Evolutionary conservation across 768 basidiomycete genomes (phyloP).

Genomic region (Psilocybe subaeruginosa): DNA sequence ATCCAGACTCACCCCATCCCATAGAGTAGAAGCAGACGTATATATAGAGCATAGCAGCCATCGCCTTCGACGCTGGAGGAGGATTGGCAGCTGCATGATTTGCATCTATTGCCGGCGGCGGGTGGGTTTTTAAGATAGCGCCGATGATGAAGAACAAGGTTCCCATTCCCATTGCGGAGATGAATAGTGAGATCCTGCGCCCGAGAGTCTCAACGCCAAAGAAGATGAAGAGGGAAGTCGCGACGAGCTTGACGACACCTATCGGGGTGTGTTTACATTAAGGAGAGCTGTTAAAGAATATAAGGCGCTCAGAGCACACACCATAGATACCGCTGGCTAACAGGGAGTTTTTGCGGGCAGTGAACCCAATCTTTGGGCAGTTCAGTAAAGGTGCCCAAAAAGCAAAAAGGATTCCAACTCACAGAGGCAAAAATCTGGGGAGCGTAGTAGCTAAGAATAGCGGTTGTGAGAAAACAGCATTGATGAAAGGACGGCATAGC

Average conservation of each 20-base stretch:
- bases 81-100: constrained; percentile 35
- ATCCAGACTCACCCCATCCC: constrained; percentile 65
- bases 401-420: constrained; percentile 18
- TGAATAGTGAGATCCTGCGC: constrained; percentile 70
- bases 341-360: constrained; percentile 57
- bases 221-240: constrained; percentile 68
- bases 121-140: constrained; percentile 80
- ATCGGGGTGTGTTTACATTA: not conserved
- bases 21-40: constrained; percentile 89
- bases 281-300: not conserved
- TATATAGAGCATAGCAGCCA: constrained; percentile 87
- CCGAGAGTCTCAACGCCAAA: constrained; percentile 70
- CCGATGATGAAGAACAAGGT: constrained; percentile 82
- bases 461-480: not conserved
- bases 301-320: constrained; percentile 7
- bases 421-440: constrained; percentile 75
- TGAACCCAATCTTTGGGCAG: constrained; percentile 61
- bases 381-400: too few species aligned
- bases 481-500: too few species aligned
- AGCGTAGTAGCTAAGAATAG: constrained; percentile 58
- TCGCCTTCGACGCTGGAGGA: constrained; percentile 67
- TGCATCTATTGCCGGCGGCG: constrained; percentile 41
- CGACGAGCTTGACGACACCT: constrained; percentile 59
- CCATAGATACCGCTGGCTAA: constrained; percentile 76
- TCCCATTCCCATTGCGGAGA: constrained; percentile 81